phyloP scores from a whole-genome alignment of 257 asterid genomes.

The Anisodus tanguticus region DNA sequence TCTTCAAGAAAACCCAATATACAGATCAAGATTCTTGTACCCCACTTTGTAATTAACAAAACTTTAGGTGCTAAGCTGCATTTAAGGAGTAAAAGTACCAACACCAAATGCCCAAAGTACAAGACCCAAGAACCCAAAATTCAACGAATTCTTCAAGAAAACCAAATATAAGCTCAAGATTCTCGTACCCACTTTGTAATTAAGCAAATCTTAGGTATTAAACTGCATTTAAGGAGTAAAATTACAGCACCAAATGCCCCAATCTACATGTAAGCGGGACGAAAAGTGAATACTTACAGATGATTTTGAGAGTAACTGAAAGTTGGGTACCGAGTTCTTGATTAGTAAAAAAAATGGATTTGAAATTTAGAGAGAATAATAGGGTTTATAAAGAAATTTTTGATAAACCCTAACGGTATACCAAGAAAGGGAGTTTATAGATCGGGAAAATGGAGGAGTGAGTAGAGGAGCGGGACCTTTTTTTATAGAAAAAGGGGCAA shows the following conservation, averaged over 20 bases:
- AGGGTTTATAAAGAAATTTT: conserved; percentile 28
- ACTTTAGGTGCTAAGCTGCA: too few species aligned
- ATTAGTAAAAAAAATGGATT: background rate
- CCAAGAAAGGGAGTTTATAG: conserved; percentile 1
- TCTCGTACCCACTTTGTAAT: background rate
- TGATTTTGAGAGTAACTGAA: conserved; percentile 11
- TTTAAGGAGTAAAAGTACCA: too few species aligned
- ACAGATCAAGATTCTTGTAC: background rate
- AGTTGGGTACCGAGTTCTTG: background rate
- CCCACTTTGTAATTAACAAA: too few species aligned
- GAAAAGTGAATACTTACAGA: conserved; percentile 37
- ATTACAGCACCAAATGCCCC: background rate
- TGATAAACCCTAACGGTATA: conserved; percentile 29
- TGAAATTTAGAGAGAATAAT: background rate
- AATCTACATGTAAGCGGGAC: background rate
- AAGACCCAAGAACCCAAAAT: background rate
- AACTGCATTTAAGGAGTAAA: background rate
- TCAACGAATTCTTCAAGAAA: background rate
- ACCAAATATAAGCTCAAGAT: background rate
- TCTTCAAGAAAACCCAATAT: too few species aligned
- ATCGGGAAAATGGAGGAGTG: conserved; percentile 27
- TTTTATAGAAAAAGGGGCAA: conserved; percentile 33
- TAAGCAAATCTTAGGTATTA: conserved; percentile 31
- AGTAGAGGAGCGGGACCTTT: background rate
- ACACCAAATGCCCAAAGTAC: too few species aligned